These are phyloP conservation scores for Aegilops longissima DNA, from an alignment of 176 grass and related monocot genomes.

Conservation along the genomic window DNA sequence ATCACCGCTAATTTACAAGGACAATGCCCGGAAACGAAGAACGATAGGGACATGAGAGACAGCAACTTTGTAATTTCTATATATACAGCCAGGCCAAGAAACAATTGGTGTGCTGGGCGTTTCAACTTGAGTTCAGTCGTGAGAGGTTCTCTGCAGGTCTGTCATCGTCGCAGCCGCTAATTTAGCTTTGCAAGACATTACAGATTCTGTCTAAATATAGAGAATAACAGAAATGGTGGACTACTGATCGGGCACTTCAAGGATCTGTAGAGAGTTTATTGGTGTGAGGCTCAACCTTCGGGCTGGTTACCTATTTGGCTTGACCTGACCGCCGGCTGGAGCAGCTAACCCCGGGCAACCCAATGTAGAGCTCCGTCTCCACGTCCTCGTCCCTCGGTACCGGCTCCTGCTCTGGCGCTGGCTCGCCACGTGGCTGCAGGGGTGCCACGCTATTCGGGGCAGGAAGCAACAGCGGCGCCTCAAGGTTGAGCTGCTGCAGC, in stretches of 20 bases:
- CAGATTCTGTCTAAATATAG: neutral
- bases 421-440: neutral
- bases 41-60: neutral
- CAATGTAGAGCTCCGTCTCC: conserved; percentile 70
- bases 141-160: neutral
- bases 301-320: neutral
- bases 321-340: conserved; percentile 23
- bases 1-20: too few species aligned
- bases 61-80: neutral
- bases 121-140: neutral
- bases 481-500: conserved; percentile 28
- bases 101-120: neutral
- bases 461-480: neutral
- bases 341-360: conserved; percentile 38
- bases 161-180: neutral
- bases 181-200: neutral
- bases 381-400: conserved; percentile 25
- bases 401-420: neutral
- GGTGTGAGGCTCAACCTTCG: neutral
- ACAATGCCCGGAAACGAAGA: too few species aligned
- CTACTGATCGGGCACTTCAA: neutral
- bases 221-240: neutral
- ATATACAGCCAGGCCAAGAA: neutral
- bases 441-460: neutral
- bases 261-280: conserved; percentile 37